phyloP scores from a whole-genome alignment of 2,329 filamentous ascomycete species.

The Pochonia chlamydosporia region DNA sequence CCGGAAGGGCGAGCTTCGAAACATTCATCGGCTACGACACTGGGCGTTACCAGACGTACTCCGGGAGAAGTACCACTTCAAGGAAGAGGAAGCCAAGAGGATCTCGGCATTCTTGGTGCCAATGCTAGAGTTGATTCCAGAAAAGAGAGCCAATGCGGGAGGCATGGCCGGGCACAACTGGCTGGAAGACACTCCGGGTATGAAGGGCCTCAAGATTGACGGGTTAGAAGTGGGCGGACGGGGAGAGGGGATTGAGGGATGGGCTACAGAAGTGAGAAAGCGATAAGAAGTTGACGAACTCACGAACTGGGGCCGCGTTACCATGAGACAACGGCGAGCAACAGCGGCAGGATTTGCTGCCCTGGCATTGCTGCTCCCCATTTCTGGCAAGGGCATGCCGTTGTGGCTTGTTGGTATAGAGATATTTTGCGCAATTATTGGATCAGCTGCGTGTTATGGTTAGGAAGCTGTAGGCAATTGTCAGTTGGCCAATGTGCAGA shows the following conservation, averaged over 20 bases:
- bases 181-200: constrained; percentile 79
- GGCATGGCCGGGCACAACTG: constrained; percentile 87
- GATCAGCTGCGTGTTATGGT: neutral
- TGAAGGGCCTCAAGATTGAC: constrained; percentile 73
- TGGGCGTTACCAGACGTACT: constrained; percentile 94
- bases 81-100: constrained; percentile 69
- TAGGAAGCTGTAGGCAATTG: neutral
- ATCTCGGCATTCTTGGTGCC: constrained; percentile 79
- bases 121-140: constrained; percentile 85
- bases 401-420: neutral
- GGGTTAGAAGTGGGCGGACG: constrained; percentile 71
- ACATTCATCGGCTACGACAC: constrained; percentile 92
- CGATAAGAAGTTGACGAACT: constrained; percentile 41
- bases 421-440: neutral
- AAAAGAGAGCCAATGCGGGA: constrained; percentile 87
- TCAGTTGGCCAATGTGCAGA: neutral
- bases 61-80: constrained; percentile 95
- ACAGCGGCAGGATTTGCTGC: neutral
- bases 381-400: neutral
- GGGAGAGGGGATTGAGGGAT: constrained; percentile 91
- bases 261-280: constrained; percentile 84
- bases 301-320: constrained; percentile 3
- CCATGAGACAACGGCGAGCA: neutral
- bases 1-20: constrained; percentile 90
- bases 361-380: neutral